phyloP scores from a whole-genome alignment of 2,329 filamentous ascomycete species.

The Bipolaris sorokiniana region DNA sequence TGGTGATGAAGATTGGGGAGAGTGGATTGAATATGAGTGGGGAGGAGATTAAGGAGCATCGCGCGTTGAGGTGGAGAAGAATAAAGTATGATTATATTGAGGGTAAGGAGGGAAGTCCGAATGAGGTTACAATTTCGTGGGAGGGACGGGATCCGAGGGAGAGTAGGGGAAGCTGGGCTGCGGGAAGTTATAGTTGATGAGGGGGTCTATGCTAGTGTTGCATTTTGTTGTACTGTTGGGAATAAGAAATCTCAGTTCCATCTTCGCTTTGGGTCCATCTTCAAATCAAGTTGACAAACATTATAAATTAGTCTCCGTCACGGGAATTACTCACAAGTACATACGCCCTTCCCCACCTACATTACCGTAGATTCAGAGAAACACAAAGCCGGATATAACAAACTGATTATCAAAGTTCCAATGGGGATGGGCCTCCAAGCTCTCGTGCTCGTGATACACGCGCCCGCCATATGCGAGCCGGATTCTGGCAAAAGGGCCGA shows the following conservation, averaged over 20 bases:
- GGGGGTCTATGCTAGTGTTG: background rate
- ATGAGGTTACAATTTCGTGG: slow-evolving; percentile 37
- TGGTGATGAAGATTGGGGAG: slow-evolving; percentile 30
- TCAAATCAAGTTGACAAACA: too few relatives aligned
- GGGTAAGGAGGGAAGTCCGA: slow-evolving; percentile 31
- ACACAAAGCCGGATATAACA: slow-evolving; percentile 20
- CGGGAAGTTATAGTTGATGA: slow-evolving; percentile 29
- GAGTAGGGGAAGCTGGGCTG: slow-evolving; percentile 35
- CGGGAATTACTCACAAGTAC: too few relatives aligned
- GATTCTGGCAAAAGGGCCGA: slow-evolving; percentile 65
- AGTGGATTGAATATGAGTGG: slow-evolving; percentile 36
- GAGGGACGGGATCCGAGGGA: slow-evolving; percentile 33
- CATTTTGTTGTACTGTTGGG: background rate
- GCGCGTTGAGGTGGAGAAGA: slow-evolving; percentile 32
- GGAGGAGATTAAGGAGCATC: slow-evolving; percentile 38
- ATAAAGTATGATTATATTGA: slow-evolving; percentile 43
- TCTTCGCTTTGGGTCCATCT: background rate
- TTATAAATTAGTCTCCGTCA: too few relatives aligned
- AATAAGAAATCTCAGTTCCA: background rate
- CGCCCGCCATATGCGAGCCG: slow-evolving; percentile 82
- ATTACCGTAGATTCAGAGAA: background rate
- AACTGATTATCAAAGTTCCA: slow-evolving; percentile 65
- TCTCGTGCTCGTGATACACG: slow-evolving; percentile 71
- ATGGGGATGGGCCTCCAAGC: slow-evolving; percentile 68
- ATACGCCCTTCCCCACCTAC: background rate